These are phyloP conservation scores for Abrus pulchellus DNA, from an alignment of 306 rosid genomes.

Conservation along the genomic window DNA sequence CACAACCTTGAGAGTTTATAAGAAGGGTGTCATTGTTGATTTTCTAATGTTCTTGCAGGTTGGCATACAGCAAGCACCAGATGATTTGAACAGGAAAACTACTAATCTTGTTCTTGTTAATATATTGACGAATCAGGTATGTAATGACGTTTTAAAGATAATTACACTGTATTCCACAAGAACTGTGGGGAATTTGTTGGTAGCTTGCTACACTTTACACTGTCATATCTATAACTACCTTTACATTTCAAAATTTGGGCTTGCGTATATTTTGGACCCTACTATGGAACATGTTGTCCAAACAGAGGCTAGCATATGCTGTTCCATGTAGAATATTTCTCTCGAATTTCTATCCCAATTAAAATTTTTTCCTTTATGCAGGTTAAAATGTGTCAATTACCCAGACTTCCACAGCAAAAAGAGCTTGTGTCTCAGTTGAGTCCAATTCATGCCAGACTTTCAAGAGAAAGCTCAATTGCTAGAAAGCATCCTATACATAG, in stretches of 20 bases:
- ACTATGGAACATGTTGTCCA: slow-evolving; percentile 10
- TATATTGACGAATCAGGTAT: slow-evolving; percentile 76
- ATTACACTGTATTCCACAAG: not conserved
- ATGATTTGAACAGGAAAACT: slow-evolving; percentile 68
- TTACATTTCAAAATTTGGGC: slow-evolving; percentile 28
- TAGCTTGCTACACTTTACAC: not conserved
- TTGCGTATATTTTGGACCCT: slow-evolving; percentile 8
- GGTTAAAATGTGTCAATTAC: slow-evolving; percentile 76
- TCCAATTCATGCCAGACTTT: slow-evolving; percentile 80
- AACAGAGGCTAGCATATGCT: slow-evolving; percentile 1
- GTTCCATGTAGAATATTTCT: slow-evolving; percentile 25
- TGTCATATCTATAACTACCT: slow-evolving; percentile 14
- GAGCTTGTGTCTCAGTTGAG: slow-evolving; percentile 71
- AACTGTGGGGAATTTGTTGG: not conserved
- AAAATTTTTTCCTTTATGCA: slow-evolving; percentile 42
- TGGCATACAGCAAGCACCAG: slow-evolving; percentile 75
- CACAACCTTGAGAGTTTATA: not conserved
- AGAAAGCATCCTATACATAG: slow-evolving; percentile 85
- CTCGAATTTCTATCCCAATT: slow-evolving; percentile 29
- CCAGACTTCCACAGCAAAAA: slow-evolving; percentile 76
- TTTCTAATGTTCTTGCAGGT: slow-evolving; percentile 65
- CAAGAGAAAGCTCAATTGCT: slow-evolving; percentile 64
- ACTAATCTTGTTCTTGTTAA: slow-evolving; percentile 69
- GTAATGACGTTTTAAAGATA: slow-evolving; percentile 41
- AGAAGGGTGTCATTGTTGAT: slow-evolving; percentile 21